A percentile compares a stretch with the other conserved stretches of the same genome.
Conservation (phyloP, 768 basidiomycete species). For the Exsudoporus frostii region DNA sequence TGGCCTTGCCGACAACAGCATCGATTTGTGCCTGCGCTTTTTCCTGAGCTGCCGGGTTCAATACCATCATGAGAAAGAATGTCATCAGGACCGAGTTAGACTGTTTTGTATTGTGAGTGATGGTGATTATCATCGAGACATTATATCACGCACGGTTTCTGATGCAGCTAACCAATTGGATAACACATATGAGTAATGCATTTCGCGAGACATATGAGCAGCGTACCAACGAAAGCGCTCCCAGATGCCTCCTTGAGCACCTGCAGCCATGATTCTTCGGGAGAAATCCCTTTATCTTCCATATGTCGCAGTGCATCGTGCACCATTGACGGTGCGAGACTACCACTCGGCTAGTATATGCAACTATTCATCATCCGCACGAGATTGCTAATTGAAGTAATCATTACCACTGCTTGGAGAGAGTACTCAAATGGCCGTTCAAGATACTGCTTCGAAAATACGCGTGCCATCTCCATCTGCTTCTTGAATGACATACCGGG, state of each 20-base stretch:
- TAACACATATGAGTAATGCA: neutral
- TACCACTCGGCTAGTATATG: neutral
- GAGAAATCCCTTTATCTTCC: neutral
- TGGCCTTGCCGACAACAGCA: neutral
- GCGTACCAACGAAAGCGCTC: slow-evolving; percentile 6
- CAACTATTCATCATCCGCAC: neutral
- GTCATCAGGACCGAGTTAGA: neutral
- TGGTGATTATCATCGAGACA: neutral
- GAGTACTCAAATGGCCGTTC: slow-evolving; percentile 1
- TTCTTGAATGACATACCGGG: slow-evolving; percentile 3
- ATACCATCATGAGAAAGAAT: slow-evolving; percentile 12
- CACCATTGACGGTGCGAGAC: neutral
- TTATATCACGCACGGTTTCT: slow-evolving; percentile 1
- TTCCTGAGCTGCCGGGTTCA: slow-evolving; percentile 3
- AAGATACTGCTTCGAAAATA: neutral
- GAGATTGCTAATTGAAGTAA: neutral
- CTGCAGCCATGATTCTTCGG: neutral
- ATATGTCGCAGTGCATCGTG: neutral
- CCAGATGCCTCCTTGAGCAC: slow-evolving; percentile 2
- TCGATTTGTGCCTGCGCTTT: slow-evolving; percentile 6
- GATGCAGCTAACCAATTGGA: neutral
- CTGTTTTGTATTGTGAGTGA: neutral
- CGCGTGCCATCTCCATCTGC: neutral
- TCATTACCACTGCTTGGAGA: neutral
- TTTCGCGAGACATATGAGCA: neutral